These are phyloP conservation scores for Trametes meyenii DNA, from an alignment of 768 basidiomycete species.

Conservation along the genomic window DNA sequence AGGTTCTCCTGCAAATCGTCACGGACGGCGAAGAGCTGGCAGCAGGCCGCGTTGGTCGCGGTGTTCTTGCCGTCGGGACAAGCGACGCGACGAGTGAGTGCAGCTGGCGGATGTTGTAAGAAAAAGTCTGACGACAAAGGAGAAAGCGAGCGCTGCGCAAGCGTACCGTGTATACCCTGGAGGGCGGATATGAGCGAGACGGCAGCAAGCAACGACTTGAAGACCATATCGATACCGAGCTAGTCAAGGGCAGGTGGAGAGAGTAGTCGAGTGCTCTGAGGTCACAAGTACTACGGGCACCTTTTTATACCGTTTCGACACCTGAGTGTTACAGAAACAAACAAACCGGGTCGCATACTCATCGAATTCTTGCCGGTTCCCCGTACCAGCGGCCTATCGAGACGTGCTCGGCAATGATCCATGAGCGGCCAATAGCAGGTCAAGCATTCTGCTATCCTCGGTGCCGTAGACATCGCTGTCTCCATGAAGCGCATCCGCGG, in stretches of 20 bases:
- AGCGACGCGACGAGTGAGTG: conserved; percentile 25
- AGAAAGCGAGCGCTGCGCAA: not conserved
- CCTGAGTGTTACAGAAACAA: not conserved
- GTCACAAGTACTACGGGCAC: not conserved
- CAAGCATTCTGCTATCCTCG: not conserved
- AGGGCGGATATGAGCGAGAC: conserved; percentile 24
- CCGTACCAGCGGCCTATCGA: not conserved
- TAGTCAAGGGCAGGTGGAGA: not conserved
- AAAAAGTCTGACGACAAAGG: too few species aligned
- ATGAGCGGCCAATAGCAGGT: not conserved
- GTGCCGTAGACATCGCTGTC: not conserved
- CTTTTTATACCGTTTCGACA: conserved; percentile 14
- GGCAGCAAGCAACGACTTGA: conserved; percentile 24
- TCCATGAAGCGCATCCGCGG: not conserved
- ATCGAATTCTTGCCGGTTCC: not conserved
- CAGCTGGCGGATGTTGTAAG: conserved; percentile 1
- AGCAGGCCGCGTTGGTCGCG: conserved; percentile 36
- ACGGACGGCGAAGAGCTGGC: conserved; percentile 34
- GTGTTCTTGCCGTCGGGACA: conserved; percentile 36
- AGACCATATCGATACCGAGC: conserved; percentile 24
- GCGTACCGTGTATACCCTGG: conserved; percentile 22
- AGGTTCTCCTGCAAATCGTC: conserved; percentile 35
- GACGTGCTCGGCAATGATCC: not conserved
- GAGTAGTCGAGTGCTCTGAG: conserved; percentile 11
- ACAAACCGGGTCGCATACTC: not conserved